Percentiles rank a stretch among this genome's conserved stretches.
Conservation (phyloP, 2,329 filamentous ascomycete species). For the Apiospora aurea region DNA sequence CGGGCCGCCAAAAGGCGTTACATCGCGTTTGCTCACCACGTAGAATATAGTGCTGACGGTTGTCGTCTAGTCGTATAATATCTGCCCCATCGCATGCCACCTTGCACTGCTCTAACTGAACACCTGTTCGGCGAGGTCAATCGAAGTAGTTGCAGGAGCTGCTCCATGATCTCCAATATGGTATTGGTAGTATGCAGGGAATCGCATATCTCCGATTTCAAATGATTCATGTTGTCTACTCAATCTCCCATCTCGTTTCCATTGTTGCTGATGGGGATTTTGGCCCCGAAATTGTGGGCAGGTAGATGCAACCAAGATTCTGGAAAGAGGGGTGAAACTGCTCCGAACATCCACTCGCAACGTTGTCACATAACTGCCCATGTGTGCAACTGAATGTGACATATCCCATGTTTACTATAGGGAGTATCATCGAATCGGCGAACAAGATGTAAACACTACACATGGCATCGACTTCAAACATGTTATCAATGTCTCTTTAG, state of each 20-base stretch:
- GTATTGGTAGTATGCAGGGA: not conserved
- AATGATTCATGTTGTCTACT: constrained; percentile 9
- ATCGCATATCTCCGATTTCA: not conserved
- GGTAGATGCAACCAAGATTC: constrained; percentile 4
- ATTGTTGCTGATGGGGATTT: not conserved
- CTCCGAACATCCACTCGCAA: not conserved
- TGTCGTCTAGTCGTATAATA: not conserved
- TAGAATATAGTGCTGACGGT: constrained; percentile 12
- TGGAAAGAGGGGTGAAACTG: not conserved
- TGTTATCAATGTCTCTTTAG: not conserved
- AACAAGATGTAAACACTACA: not conserved
- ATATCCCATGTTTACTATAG: not conserved
- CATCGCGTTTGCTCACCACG: not conserved
- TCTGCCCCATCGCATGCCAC: constrained; percentile 4
- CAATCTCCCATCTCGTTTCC: not conserved
- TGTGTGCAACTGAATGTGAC: not conserved
- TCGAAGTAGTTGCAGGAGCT: not conserved
- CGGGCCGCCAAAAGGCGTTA: not conserved
- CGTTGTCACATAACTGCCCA: not conserved
- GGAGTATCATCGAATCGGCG: not conserved
- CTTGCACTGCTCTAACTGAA: not conserved
- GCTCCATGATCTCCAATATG: not conserved
- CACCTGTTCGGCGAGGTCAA: not conserved
- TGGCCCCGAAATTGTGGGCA: constrained; percentile 2
- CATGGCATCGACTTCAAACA: not conserved